Conservation (phyloP, 768 basidiomycete species). For the Termitomyces sp. region DNA sequence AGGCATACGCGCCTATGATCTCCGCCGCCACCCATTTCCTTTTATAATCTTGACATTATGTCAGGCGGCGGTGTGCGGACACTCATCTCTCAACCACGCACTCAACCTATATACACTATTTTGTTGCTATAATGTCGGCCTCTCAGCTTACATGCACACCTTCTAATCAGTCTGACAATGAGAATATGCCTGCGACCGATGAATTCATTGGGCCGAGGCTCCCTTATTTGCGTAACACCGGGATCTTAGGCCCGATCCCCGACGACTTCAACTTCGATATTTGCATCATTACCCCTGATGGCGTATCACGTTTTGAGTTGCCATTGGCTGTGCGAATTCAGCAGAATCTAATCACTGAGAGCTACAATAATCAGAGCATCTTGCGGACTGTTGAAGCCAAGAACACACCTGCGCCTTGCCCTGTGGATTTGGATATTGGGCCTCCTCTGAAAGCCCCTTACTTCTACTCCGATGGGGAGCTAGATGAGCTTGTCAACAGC, state of each 20-base stretch:
- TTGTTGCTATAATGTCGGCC: too few species aligned
- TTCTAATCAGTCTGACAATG: too few species aligned
- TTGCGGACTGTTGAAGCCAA: not conserved
- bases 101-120: too few species aligned
- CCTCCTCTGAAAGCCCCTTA: not conserved
- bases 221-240: not conserved
- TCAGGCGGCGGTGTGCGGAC: too few species aligned
- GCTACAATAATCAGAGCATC: not conserved
- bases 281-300: not conserved
- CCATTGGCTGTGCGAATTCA: not conserved
- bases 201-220: too few species aligned
- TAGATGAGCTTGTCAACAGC: not conserved
- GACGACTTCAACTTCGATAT: not conserved
- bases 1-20: too few species aligned
- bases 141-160: too few species aligned
- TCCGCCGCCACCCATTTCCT: too few species aligned
- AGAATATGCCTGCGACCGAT: too few species aligned
- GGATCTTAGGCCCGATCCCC: not conserved
- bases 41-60: too few species aligned
- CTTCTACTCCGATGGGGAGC: not conserved
- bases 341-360: not conserved
- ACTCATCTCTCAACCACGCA: too few species aligned
- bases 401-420: not conserved
- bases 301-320: not conserved
- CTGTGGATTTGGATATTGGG: not conserved